Percentiles rank a stretch among this genome's conserved stretches.
Conservation (phyloP, 768 basidiomycete species). For the Lactarius sanguifluus region DNA sequence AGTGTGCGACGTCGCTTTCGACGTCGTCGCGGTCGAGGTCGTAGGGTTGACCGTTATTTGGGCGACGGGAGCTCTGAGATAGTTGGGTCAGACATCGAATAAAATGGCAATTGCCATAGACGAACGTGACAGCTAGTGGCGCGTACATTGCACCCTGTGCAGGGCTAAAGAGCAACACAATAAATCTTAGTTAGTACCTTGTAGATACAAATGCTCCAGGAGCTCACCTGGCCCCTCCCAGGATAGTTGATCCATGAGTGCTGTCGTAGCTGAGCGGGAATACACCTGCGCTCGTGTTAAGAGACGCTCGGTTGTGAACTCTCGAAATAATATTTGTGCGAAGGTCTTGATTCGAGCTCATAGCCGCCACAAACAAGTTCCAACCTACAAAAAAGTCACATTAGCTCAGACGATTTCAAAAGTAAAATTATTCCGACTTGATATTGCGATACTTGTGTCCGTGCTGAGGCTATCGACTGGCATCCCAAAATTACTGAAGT, state of each 20-base stretch:
- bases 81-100: not conserved
- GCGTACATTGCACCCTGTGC: slow-evolving; percentile 32
- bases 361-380: slow-evolving; percentile 2
- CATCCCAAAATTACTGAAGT: slow-evolving; percentile 17
- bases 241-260: not conserved
- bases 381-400: not conserved
- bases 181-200: not conserved
- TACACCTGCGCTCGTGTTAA: slow-evolving; percentile 10
- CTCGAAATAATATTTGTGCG: slow-evolving; percentile 16
- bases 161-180: slow-evolving; percentile 18
- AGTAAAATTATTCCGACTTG: not conserved
- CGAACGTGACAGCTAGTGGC: slow-evolving; percentile 30
- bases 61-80: slow-evolving; percentile 1
- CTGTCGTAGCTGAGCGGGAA: slow-evolving; percentile 17
- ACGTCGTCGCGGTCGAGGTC: not conserved
- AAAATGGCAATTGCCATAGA: not conserved
- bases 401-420: not conserved
- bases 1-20: slow-evolving; percentile 1
- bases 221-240: slow-evolving; percentile 24
- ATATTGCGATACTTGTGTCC: not conserved
- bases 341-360: slow-evolving; percentile 3
- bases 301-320: slow-evolving; percentile 17
- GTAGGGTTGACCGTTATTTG: slow-evolving; percentile 1
- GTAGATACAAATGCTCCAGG: not conserved
- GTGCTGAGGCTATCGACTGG: slow-evolving; percentile 11